Evolutionary conservation across 176 grass and related monocot genomes (phyloP), one percentile per base, ranked within the genome.

Genomic region (Oryza meyeriana): DNA sequence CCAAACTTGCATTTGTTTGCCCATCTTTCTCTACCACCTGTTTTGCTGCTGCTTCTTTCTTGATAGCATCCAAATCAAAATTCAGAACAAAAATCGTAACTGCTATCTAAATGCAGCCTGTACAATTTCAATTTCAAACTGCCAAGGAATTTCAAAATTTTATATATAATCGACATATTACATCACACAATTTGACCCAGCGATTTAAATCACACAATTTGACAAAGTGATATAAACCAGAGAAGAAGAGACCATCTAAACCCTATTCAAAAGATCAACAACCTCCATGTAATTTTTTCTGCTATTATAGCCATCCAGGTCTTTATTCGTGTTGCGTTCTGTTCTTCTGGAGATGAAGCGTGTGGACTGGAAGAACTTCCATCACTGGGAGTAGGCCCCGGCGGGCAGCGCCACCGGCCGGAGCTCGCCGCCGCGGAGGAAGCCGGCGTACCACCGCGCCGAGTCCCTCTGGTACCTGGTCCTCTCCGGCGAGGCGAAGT

Each of bases 381-480:
- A 55, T 89, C 83, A 89, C 36, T 82, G 85, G 25, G 77, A 66
- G 31, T 84, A 91, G 5, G 71, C 85, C 35, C 78, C 63, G 1
- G 28, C 72, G 5, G 88, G 36, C 9, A 85, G 66, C 55, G 90
- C 79, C 22, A 48, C 39, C 66, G 74, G 87, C 65, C 79, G 86
- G 39, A 87, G 79, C 85, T 89, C 84, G 59, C 81, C 81, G 7
- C 80, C 87, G 0, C 13, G 77, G 16, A 91, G 87, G 77, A 93
- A 93, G 28, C 90, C 69, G 29, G 90, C 83, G n/a, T 83, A 95
- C 96, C 93, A 95, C 70, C 86, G 50, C 59, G 85, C 90, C 0
- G 96, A 98, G 57, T 85, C 57, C 82, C 87, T 91, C 27, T 62
- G 82, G 26, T 75, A 86, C 79, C 96, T 95, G 20, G 88, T 98